Conservation (phyloP, 2,329 filamentous ascomycete species). For the Neonectria coccinea region DNA sequence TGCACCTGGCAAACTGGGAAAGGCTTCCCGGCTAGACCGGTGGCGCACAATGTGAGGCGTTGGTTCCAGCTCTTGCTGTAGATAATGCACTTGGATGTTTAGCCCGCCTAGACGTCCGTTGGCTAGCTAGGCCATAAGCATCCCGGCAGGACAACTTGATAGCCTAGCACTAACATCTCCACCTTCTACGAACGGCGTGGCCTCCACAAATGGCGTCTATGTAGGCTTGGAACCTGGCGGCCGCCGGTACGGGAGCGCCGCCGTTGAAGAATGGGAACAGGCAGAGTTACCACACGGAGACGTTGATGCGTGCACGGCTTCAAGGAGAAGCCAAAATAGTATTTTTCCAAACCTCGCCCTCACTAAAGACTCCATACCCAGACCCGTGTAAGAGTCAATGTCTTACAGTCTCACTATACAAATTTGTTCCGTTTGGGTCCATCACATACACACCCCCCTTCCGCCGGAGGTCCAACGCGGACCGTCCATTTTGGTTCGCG, state of each 20-base stretch:
- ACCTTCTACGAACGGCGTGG: neutral
- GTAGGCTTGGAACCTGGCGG: neutral
- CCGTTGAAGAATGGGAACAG: neutral
- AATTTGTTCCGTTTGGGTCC: conserved; percentile 19
- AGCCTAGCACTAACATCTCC: neutral
- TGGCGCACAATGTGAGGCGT: conserved; percentile 3
- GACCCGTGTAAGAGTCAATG: conserved; percentile 1
- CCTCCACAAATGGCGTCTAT: neutral
- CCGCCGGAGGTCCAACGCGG: neutral
- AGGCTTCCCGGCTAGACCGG: conserved; percentile 10
- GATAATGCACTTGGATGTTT: conserved; percentile 16
- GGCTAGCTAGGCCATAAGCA: neutral
- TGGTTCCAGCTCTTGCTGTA: neutral
- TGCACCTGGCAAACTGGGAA: conserved; percentile 6
- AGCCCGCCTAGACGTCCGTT: conserved; percentile 11
- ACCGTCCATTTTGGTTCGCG: conserved; percentile 1
- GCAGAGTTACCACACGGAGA: neutral
- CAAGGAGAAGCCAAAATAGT: conserved; percentile 2
- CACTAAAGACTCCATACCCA: neutral
- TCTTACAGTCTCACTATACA: conserved; percentile 20
- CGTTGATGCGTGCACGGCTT: conserved; percentile 7
- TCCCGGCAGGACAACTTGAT: neutral
- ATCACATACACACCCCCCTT: conserved; percentile 1
- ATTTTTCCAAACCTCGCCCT: conserved; percentile 6
- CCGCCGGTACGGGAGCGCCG: conserved; percentile 1